Base-by-base conservation (phyloP, 768 basidiomycete genomes). In the Saitozyma sp. region DNA sequence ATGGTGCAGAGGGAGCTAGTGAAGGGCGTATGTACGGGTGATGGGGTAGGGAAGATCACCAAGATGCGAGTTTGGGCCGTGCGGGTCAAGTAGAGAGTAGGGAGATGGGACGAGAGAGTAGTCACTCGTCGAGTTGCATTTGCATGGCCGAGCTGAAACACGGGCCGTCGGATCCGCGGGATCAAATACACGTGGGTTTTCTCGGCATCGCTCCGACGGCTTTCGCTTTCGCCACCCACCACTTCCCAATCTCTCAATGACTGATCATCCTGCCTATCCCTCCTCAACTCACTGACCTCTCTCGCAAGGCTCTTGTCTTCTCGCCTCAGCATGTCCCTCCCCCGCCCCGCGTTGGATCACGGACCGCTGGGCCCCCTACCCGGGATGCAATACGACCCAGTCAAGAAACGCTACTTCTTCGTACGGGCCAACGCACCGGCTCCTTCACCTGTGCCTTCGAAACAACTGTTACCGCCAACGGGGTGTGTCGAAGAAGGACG, bases 311-410 rank as follows among this genome's bases (percentile, higher is more conserved):
- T 6, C 19, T 53, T 14, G 3, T n/a, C 51, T n/a, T 53, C n/a
- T 37, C 29, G 51, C 3, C 2, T 2, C 29, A 5, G 9, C 40
- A 40, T n/a, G 14, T 14, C 11, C n/a, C 17, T 16, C 39, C 41
- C 29, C 56, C 41, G 19, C 41, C 9, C 16, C 11, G 19, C 56
- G 38, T 49, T 16, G 11, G 19, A 54, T 3, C 51, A 50, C 14
- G 64, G 68, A 16, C 67, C 69, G 9, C 56, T 74, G 40, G 72
- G 72, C 14, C 48, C 29, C 17, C 19, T 74, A 9, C 59, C 64
- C 8, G 72, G 72, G 2, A 64, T 70, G 67, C 62, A 41, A 37
- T 74, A 20, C 48, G 70, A 74, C 37, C 57, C 62, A 0, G 17
- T 53, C 2, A 43, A 58, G 41, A 63, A 64, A 46, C 43, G 64